Percentiles rank a stretch among this genome's conserved stretches.
phyloP scores from a whole-genome alignment of 768 basidiomycete genomes.

The Mycena vulgaris region DNA sequence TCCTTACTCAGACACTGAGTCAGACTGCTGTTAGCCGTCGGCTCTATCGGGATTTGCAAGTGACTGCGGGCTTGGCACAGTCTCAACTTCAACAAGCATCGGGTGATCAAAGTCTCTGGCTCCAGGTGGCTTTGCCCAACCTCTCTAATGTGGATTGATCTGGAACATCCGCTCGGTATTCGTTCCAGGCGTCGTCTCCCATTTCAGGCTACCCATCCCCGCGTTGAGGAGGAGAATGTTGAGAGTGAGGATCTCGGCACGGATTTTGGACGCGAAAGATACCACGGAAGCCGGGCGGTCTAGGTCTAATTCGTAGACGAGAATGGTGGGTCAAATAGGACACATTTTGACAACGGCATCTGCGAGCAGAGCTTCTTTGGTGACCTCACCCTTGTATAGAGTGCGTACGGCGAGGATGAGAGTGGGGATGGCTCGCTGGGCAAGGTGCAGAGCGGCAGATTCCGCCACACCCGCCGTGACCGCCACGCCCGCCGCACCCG shows the following conservation, averaged over 20 bases:
- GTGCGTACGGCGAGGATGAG: constrained; percentile 40
- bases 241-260: constrained; percentile 27
- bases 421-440: constrained; percentile 33
- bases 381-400: constrained; percentile 24
- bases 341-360: constrained; percentile 29
- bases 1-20: too few relatives aligned
- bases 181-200: constrained; percentile 31
- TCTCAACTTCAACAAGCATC: too few relatives aligned
- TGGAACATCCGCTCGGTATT: constrained; percentile 36
- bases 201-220: constrained; percentile 30
- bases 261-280: constrained; percentile 33
- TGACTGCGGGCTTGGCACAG: too few relatives aligned
- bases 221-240: constrained; percentile 42
- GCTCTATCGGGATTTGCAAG: too few relatives aligned
- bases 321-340: constrained; percentile 30
- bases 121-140: too few relatives aligned
- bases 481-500: too few relatives aligned
- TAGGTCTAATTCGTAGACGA: constrained; percentile 39
- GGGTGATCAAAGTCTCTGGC: too few relatives aligned
- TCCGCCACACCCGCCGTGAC: too few relatives aligned
- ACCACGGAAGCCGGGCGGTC: constrained; percentile 36
- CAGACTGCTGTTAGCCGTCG: too few relatives aligned
- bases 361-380: constrained; percentile 33
- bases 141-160: too few relatives aligned
- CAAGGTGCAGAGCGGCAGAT: constrained; percentile 35